Percentiles rank a stretch among this genome's conserved stretches.
Conservation (phyloP, 2,329 filamentous ascomycete species). For the Stemphylium lycopersici region DNA sequence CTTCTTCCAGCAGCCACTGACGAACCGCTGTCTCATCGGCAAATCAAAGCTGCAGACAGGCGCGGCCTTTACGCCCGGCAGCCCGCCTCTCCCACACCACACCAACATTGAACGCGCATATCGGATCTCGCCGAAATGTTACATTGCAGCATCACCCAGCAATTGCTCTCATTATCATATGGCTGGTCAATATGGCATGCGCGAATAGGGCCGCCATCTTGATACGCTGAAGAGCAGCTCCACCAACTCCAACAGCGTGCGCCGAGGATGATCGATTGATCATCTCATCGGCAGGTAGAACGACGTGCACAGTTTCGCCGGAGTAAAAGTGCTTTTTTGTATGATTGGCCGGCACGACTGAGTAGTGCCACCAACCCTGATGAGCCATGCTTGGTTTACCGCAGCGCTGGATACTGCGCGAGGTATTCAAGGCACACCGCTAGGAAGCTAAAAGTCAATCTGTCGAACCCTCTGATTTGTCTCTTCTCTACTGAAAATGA, state of each 20-base stretch:
- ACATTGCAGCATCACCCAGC: background rate
- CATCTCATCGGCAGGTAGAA: slow-evolving; percentile 6
- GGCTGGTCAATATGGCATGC: background rate
- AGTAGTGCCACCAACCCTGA: slow-evolving; percentile 11
- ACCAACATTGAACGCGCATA: background rate
- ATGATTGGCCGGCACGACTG: slow-evolving; percentile 16
- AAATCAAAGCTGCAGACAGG: slow-evolving; percentile 8
- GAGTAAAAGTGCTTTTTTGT: background rate
- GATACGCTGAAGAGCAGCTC: background rate
- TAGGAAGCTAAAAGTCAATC: background rate
- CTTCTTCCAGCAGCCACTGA: slow-evolving; percentile 3
- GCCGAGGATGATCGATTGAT: slow-evolving; percentile 5
- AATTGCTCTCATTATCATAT: background rate
- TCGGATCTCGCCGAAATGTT: background rate
- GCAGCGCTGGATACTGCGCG: slow-evolving; percentile 6
- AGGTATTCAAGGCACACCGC: slow-evolving; percentile 9
- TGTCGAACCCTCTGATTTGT: background rate
- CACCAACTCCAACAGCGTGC: slow-evolving; percentile 1
- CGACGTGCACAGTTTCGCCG: slow-evolving; percentile 9
- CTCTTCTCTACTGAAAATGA: background rate
- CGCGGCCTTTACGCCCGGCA: slow-evolving; percentile 7
- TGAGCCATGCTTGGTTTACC: slow-evolving; percentile 15
- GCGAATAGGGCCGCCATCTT: background rate
- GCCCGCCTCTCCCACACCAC: slow-evolving; percentile 2
- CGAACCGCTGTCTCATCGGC: background rate